Percentiles rank a stretch among this genome's conserved stretches.
These are phyloP conservation scores for Penicillium sp. DNA, from an alignment of 2,329 filamentous ascomycete species.

Conservation along the genomic window DNA sequence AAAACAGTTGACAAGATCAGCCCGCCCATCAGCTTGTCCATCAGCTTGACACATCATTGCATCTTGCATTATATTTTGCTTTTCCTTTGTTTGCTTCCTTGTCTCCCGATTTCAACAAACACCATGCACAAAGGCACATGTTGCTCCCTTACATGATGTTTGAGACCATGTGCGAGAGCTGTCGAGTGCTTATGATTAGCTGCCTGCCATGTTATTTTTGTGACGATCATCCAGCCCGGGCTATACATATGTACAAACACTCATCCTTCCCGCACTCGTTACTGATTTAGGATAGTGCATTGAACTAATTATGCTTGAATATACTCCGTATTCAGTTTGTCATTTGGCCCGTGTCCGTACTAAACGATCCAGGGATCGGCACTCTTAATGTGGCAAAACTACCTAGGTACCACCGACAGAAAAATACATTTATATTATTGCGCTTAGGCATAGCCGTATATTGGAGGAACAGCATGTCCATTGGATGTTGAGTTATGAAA, in stretches of 20 bases:
- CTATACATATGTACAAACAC: slow-evolving; percentile 5
- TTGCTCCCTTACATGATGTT: slow-evolving; percentile 20
- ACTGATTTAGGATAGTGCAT: slow-evolving; percentile 13
- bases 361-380: neutral
- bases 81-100: neutral
- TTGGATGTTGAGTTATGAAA: neutral
- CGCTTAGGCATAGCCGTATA: no score
- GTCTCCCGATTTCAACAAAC: slow-evolving; percentile 5
- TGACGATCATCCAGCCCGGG: slow-evolving; percentile 16
- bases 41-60: neutral
- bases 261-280: slow-evolving; percentile 15
- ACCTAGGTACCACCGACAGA: neutral
- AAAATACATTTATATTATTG: no score
- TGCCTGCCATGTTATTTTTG: slow-evolving; percentile 3
- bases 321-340: slow-evolving; percentile 1
- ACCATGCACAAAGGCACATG: slow-evolving; percentile 16
- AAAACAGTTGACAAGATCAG: neutral
- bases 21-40: neutral
- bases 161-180: slow-evolving; percentile 22
- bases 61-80: neutral
- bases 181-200: slow-evolving; percentile 15
- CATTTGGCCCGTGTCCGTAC: neutral
- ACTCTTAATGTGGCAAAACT: neutral
- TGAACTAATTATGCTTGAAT: neutral
- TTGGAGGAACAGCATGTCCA: neutral